A percentile compares a stretch with the other conserved stretches of the same genome.
These are phyloP conservation scores for Sporothrix schenckii DNA, from an alignment of 2,329 filamentous ascomycete species.

Conservation along the genomic window DNA sequence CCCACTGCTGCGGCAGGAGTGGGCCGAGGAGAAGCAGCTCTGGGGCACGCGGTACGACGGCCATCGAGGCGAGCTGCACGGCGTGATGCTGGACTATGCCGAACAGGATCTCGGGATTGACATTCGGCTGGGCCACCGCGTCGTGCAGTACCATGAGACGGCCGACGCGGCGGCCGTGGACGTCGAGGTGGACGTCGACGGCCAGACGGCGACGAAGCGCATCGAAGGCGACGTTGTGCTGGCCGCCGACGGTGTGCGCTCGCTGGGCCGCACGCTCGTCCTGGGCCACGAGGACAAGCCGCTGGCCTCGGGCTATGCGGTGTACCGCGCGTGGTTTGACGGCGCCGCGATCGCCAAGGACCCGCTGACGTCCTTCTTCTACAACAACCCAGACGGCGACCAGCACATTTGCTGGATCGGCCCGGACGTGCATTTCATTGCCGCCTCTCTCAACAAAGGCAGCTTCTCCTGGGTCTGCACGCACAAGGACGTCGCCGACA, in stretches of 20 bases:
- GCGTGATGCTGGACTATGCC: slow-evolving; percentile 54
- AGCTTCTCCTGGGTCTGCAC: slow-evolving; percentile 60
- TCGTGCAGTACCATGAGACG: slow-evolving; percentile 56
- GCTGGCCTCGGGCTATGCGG: slow-evolving; percentile 50
- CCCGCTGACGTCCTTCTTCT: slow-evolving; percentile 37
- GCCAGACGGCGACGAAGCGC: neutral
- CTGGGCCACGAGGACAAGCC: slow-evolving; percentile 51
- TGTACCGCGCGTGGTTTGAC: slow-evolving; percentile 53
- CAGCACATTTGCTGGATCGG: slow-evolving; percentile 58
- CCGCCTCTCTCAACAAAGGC: slow-evolving; percentile 56
- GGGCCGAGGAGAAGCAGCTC: slow-evolving; percentile 37
- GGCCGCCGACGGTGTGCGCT: slow-evolving; percentile 55
- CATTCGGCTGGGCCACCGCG: slow-evolving; percentile 54
- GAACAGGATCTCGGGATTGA: slow-evolving; percentile 54
- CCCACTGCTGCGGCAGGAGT: slow-evolving; percentile 33
- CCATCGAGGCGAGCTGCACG: slow-evolving; percentile 57
- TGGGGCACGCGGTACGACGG: slow-evolving; percentile 56
- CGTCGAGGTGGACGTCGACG: slow-evolving; percentile 42
- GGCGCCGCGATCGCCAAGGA: slow-evolving; percentile 33
- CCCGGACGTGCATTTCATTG: slow-evolving; percentile 56
- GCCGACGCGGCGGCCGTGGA: slow-evolving; percentile 53
- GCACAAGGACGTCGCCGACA: slow-evolving; percentile 52
- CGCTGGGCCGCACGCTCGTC: slow-evolving; percentile 50
- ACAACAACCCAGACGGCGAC: slow-evolving; percentile 47
- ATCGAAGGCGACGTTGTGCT: slow-evolving; percentile 51